Evolutionary conservation across 352 stramenopile genomes (phyloP), one percentile per base, ranked within the genome.

Genomic region (Pythium scleroteichum): DNA sequence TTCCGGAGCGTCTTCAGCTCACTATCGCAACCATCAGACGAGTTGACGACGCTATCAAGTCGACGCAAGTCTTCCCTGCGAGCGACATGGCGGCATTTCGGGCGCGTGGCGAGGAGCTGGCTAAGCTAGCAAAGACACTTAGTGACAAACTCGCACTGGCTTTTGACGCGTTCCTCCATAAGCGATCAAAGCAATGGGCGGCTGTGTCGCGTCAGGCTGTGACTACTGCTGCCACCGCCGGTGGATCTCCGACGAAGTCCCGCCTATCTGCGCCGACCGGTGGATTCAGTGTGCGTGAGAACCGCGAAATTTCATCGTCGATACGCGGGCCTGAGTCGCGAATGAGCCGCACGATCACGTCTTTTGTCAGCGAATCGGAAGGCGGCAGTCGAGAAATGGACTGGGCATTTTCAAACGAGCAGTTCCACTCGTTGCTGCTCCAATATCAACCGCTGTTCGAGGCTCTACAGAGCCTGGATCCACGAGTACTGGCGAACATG

Each of bases 41-140:
- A 20, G 49, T 92, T 7, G 76, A 85, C 49, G 39, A 73, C 12
- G 82, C 80, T 2, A 82, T 89, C 48, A 80, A 83, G 48, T 82
- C 82, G 0, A 88, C 81, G 4, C 63, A 66, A 9, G 50, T 65
- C 6, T 90, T 78, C 45, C 83, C 83, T 27, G 81, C 83, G 9
- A 81, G 66, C 51, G 77, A 92, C 24, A 90, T 92, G 83, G 27
- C 49, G 1, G 83, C 80, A 2, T 82, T 92, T 53, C 73, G 73
- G 24, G 41, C 65, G 1, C 79, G 79, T 12, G 74, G 78, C 17
- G 80, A 88, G 0, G 83, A 90, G 40, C 58, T 92, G 9, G 53
- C 50, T 7, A 75, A 72, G 61, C 26, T 92, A 14, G 68, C 70
- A 2, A 64, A 58, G 5, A 47, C n/a, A 4, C 82, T 87, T 47